phyloP scores from a whole-genome alignment of 495 filamentous ascomycete species.

The Aspergillus nanangensis region DNA sequence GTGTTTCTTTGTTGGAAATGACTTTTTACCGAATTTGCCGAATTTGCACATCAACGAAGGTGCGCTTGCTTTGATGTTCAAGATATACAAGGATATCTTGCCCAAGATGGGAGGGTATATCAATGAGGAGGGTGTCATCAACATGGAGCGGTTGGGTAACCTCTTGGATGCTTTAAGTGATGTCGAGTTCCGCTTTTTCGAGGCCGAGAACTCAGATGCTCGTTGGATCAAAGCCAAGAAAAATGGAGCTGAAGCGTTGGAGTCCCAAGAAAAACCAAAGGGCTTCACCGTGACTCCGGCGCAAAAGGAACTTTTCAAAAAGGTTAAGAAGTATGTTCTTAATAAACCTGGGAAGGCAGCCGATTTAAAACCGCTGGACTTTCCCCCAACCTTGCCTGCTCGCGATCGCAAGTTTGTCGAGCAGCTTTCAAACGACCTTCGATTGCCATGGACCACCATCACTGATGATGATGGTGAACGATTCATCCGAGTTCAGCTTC shows the following conservation, averaged over 20 bases:
- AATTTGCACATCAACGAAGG: slow-evolving; percentile 98
- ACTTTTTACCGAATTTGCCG: slow-evolving; percentile 95
- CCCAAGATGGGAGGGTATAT: slow-evolving; percentile 91
- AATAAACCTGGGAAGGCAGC: slow-evolving; percentile 47
- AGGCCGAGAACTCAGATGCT: slow-evolving; percentile 80
- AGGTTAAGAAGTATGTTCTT: slow-evolving; percentile 75
- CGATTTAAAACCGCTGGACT: slow-evolving; percentile 54
- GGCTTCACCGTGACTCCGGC: slow-evolving; percentile 67
- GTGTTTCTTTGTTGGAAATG: slow-evolving; percentile 99
- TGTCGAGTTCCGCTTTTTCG: slow-evolving; percentile 88
- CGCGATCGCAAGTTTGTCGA: slow-evolving; percentile 89
- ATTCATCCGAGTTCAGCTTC: slow-evolving; percentile 71
- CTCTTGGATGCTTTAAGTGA: slow-evolving; percentile 79
- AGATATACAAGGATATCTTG: slow-evolving; percentile 86
- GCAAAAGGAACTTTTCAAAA: slow-evolving; percentile 77
- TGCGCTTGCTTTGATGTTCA: slow-evolving; percentile 93
- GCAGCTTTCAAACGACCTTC: slow-evolving; percentile 76
- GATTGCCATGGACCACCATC: slow-evolving; percentile 75
- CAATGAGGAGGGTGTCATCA: slow-evolving; percentile 90
- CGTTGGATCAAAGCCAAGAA: slow-evolving; percentile 86
- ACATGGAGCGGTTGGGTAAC: slow-evolving; percentile 69
- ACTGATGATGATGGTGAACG: slow-evolving; percentile 74
- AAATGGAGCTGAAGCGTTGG: slow-evolving; percentile 39
- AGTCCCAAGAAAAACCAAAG: slow-evolving; percentile 58
- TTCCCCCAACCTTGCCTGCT: slow-evolving; percentile 71